Conservation (phyloP, 2,329 filamentous ascomycete species). For the Lasiodiplodia gonubiensis region DNA sequence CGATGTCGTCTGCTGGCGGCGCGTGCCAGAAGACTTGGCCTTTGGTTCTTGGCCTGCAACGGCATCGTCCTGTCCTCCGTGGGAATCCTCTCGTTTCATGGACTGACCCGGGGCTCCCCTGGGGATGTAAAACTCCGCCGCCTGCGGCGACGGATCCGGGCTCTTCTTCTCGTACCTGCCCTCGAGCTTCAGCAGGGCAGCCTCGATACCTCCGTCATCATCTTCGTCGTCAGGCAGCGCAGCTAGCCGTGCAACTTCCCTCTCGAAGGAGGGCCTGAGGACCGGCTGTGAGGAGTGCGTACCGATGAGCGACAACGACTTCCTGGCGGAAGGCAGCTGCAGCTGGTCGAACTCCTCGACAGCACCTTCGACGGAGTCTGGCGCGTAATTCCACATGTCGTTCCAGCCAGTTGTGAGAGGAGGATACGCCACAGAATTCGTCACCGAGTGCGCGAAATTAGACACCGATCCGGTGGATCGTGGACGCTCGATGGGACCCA, state of each 20-base stretch:
- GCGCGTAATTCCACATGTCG: constrained; percentile 7
- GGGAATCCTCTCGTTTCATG: constrained; percentile 24
- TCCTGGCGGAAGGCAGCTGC: constrained; percentile 32
- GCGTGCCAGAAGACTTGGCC: not conserved
- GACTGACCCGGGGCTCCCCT: constrained; percentile 10
- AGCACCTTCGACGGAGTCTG: not conserved
- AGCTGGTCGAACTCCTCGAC: not conserved
- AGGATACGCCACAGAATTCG: constrained; percentile 45
- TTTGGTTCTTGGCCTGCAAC: not conserved
- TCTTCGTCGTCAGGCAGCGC: constrained; percentile 85
- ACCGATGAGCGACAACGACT: constrained; percentile 50
- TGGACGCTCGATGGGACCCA: constrained; percentile 49
- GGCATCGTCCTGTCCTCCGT: not conserved
- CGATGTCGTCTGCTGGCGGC: not conserved
- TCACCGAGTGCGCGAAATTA: constrained; percentile 49
- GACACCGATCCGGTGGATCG: constrained; percentile 57
- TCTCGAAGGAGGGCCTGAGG: constrained; percentile 77
- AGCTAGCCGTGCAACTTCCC: constrained; percentile 83
- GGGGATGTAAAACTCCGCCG: constrained; percentile 14
- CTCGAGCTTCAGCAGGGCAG: constrained; percentile 89
- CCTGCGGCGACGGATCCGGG: constrained; percentile 24
- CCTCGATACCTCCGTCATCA: constrained; percentile 81
- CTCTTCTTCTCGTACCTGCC: constrained; percentile 72
- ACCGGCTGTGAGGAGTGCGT: constrained; percentile 63
- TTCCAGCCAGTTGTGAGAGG: constrained; percentile 28